Conservation (phyloP, 306 rosid species). For the Glycine tomentella region DNA sequence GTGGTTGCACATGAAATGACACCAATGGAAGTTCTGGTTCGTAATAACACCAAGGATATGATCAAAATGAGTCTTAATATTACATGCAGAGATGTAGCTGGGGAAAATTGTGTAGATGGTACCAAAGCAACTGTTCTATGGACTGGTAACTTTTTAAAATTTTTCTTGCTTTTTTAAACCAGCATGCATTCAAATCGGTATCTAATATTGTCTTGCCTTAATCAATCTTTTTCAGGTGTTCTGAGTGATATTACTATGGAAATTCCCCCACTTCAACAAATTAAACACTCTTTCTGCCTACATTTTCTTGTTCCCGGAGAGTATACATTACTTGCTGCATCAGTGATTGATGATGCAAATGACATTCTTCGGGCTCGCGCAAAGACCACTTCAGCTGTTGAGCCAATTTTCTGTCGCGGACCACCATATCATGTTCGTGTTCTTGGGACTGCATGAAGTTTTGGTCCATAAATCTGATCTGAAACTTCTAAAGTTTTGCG, state of each 20-base stretch:
- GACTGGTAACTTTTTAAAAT: conserved; percentile 69
- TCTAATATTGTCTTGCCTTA: conserved; percentile 21
- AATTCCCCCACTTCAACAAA: conserved; percentile 83
- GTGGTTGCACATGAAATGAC: conserved; percentile 86
- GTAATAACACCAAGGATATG: conserved; percentile 88
- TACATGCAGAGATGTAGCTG: conserved; percentile 93
- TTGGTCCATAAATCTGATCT: conserved; percentile 37
- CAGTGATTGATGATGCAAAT: conserved; percentile 81
- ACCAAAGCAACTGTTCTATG: conserved; percentile 87
- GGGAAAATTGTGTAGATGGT: conserved; percentile 86
- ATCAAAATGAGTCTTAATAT: conserved; percentile 84
- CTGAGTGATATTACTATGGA: conserved; percentile 76
- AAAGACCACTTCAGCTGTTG: conserved; percentile 69
- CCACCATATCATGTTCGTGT: conserved; percentile 86
- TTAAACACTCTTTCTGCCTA: conserved; percentile 75
- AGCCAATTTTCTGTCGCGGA: conserved; percentile 92
- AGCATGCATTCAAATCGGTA: conserved; percentile 25
- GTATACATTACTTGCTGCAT: conserved; percentile 79
- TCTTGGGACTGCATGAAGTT: conserved; percentile 62
- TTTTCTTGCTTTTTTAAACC: not conserved
- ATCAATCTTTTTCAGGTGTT: conserved; percentile 68
- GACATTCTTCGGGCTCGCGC: conserved; percentile 91
- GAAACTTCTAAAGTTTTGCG: conserved; percentile 22
- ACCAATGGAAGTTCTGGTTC: conserved; percentile 87
- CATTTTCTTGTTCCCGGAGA: conserved; percentile 95